Evolutionary conservation across 1,284 basidiomycete species (phyloP), one percentile per base, ranked within the genome.

Genomic region (Termitomyces sp.): DNA sequence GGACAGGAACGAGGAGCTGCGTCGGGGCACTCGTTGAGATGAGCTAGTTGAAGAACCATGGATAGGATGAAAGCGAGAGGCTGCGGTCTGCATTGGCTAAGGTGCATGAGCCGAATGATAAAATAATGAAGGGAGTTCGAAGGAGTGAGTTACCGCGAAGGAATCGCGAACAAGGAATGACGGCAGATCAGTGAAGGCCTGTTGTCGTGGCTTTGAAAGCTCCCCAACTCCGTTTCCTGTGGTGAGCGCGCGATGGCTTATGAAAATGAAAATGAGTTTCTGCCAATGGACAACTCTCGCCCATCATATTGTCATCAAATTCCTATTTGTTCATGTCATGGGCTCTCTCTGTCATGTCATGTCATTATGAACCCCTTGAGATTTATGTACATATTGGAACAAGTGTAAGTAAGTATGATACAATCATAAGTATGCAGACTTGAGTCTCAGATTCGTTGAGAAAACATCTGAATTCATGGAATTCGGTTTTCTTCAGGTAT

Each of bases 1-100:
- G 16, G 82, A 83, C 31, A 80, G 64, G 62, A 79, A 78, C 5
- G 83, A 81, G 11, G 75, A 67, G 60, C 73, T 79, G 66, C 78
- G 79, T 54, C 76, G 69, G 7, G 78, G 74, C 41, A 66, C 65
- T 53, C 71, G 73, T 48, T 72, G 67, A 40, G 72, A 62, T 47
- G 67, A 52, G 45, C 46, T 47, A 30, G 58, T 53, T 30, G 59
- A 53, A 43, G 68, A 65, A 60, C 62, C 56, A 49, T 58, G 50
- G 41, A 64, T n/a, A 19, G 49, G 55, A 53, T 66, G 69, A 40
- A 71, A 64, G 46, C 71, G 68, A 47, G 69, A 65, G 46, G 68
- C 51, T 45, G 71, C 65, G 51, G 71, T 65, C 50, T 71, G 68
- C 71, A 73, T 73, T 46, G 55, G 52, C 50, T 18, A 52, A 35